phyloP scores from a whole-genome alignment of 371 early-diverging fungal genomes.

The Mortierella sp. region DNA sequence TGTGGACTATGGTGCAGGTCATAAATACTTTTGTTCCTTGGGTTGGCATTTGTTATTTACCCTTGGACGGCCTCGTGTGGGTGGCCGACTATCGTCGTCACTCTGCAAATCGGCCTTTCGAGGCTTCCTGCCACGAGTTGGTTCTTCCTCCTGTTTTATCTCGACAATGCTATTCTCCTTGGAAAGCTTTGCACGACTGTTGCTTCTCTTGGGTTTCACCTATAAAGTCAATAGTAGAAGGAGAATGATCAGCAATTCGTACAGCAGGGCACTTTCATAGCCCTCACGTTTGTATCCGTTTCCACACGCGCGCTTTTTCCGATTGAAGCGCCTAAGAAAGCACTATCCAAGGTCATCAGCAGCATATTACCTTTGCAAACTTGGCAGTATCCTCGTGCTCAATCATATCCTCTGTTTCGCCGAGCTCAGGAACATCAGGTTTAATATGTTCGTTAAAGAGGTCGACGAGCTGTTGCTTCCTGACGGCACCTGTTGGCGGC shows the following conservation, averaged over 20 bases:
- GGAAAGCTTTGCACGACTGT: conserved; percentile 30
- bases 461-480: conserved; percentile 51
- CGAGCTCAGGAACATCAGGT: conserved; percentile 29
- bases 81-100: conserved; percentile 28
- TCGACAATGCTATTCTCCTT: conserved; percentile 25
- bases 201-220: conserved; percentile 37
- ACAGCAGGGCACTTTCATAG: not conserved
- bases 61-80: not conserved
- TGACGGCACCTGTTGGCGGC: conserved; percentile 43
- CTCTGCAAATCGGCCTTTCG: conserved; percentile 24
- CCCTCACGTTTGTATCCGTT: not conserved
- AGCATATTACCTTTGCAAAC: not conserved
- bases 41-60: not conserved
- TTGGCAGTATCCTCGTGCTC: conserved; percentile 12
- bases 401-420: conserved; percentile 5
- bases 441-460: conserved; percentile 48
- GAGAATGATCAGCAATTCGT: not conserved
- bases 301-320: not conserved
- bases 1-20: not conserved
- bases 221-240: not conserved
- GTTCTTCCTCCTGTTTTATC: conserved; percentile 13
- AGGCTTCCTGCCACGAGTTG: conserved; percentile 27
- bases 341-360: no score
- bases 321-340: not conserved
- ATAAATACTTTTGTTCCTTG: conserved; percentile 5